A percentile compares a stretch with the other conserved stretches of the same genome.
Conservation (phyloP, 305 asterid genomes). For the Rubia occidens region DNA sequence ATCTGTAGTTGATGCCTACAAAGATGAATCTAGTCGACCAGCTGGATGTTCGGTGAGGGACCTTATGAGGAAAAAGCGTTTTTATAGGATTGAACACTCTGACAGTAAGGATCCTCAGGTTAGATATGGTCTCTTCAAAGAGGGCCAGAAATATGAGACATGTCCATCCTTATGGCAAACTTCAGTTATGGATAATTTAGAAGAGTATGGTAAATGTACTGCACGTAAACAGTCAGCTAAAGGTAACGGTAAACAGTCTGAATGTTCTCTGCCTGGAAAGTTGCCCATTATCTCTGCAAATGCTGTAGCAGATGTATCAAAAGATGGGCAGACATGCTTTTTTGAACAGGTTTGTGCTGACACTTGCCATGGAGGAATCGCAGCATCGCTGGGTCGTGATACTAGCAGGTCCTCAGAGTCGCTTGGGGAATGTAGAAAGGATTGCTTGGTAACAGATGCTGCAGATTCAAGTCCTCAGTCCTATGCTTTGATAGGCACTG, state of each 20-base stretch:
- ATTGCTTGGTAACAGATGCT: slow-evolving; percentile 22
- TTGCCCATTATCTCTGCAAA: slow-evolving; percentile 26
- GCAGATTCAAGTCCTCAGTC: slow-evolving; percentile 21
- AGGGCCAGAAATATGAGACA: slow-evolving; percentile 26
- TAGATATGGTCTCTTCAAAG: slow-evolving; percentile 11
- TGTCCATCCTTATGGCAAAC: slow-evolving; percentile 20
- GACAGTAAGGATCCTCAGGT: slow-evolving; percentile 29
- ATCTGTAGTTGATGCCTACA: slow-evolving; percentile 25
- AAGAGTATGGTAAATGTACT: slow-evolving; percentile 25
- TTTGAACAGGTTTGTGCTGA: slow-evolving; percentile 14
- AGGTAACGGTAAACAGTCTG: slow-evolving; percentile 26
- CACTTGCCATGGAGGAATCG: slow-evolving; percentile 12
- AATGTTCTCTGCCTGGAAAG: slow-evolving; percentile 24
- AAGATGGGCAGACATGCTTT: slow-evolving; percentile 17
- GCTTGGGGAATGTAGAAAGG: slow-evolving; percentile 6
- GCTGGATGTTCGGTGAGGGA: slow-evolving; percentile 73
- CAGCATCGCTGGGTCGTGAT: slow-evolving; percentile 13
- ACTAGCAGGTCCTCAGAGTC: slow-evolving; percentile 9
- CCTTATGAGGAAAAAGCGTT: slow-evolving; percentile 81
- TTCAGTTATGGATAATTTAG: slow-evolving; percentile 28
- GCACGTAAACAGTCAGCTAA: slow-evolving; percentile 23
- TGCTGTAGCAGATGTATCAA: slow-evolving; percentile 23
- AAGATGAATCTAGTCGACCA: slow-evolving; percentile 31
- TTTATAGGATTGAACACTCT: slow-evolving; percentile 40
- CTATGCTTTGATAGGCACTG: neutral